Base-by-base conservation (phyloP, 345 rosid species). In the Eucalyptus brandiana region DNA sequence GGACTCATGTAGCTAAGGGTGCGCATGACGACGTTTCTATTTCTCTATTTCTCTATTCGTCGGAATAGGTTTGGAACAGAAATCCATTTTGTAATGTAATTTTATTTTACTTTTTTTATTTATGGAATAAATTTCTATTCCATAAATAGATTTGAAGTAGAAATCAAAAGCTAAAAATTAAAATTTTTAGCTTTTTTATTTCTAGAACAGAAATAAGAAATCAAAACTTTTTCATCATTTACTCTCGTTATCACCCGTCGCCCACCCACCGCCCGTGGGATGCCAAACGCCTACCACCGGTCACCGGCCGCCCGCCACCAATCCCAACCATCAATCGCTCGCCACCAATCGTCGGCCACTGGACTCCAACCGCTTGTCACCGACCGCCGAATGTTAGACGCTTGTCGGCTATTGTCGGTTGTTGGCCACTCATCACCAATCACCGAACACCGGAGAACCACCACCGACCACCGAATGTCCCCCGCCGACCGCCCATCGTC, bases 21-120 rank as follows among this genome's bases (percentile, higher is more conserved):
- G 6, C 6, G 17, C 17, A 49, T 49, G 17, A 49, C 3, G 0
- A 49, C 6, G 3, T 49, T 49, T 49, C 0, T 5, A 49, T 49
- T 49, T 49, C 0, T 49, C 51, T 14, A 14, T 49, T 49, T 49
- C 3, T 49, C 17, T 49, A 49, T 49, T 49, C 2, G 6, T 0
- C 7, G 7, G 3, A 49, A 49, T 0, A 14, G 0, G 3, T 49
- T 49, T 49, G 1, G 7, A 49, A 49, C 0, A 5, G 0, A 49
- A 49, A 49, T 49, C 18, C 0, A 0, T 49, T 49, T 49, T 1
- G 0, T 49, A 49, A 49, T 3, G 0, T 14, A 49, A 49, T 49
- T 49, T 49, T 0, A 13, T 13, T 49, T 48, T n/a, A n/a, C n/a
- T 48, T 48, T 12, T 48, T 13, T 49, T 49, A 0, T 48, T 48